phyloP scores from a whole-genome alignment of 805 yeast species.

The Wickerhamiella sergipiensis region DNA sequence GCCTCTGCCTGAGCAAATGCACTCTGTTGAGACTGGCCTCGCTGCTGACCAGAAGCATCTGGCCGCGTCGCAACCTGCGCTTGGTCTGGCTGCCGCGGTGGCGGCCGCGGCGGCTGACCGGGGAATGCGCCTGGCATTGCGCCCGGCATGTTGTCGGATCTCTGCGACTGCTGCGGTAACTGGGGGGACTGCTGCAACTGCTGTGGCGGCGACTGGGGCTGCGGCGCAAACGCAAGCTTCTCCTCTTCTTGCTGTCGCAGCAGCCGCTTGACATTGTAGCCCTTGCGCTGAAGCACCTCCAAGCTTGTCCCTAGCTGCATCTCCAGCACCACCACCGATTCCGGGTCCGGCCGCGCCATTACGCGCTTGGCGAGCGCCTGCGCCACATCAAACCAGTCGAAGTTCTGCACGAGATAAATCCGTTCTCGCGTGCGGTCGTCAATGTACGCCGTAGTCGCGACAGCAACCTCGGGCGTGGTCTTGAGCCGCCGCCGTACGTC shows the following conservation, averaged over 20 bases:
- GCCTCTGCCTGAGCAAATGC: neutral
- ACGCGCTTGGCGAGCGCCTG: slow-evolving; percentile 21
- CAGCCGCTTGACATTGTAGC: slow-evolving; percentile 27
- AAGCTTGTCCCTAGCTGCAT: slow-evolving; percentile 23
- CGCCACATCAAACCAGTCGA: slow-evolving; percentile 28
- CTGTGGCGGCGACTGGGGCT: slow-evolving; percentile 4
- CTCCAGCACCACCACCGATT: slow-evolving; percentile 26
- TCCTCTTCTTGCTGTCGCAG: slow-evolving; percentile 16
- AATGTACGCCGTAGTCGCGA: slow-evolving; percentile 14
- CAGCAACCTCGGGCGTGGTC: slow-evolving; percentile 14
- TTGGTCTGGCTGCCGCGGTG: neutral
- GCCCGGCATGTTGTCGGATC: neutral
- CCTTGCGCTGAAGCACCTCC: slow-evolving; percentile 23
- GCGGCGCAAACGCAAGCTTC: neutral
- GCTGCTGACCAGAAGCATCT: neutral
- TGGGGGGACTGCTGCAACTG: too few species aligned
- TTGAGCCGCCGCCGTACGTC: slow-evolving; percentile 16
- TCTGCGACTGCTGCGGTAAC: neutral
- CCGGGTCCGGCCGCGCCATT: slow-evolving; percentile 25
- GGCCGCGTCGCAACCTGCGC: neutral
- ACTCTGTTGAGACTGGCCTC: neutral
- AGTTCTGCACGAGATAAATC: slow-evolving; percentile 16
- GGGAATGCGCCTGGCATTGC: neutral
- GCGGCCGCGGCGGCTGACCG: neutral
- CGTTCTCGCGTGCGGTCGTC: slow-evolving; percentile 4